A percentile compares a stretch with the other conserved stretches of the same genome.
Conservation (phyloP, 108 stramenopile species). For the Conticribra guillardii region DNA sequence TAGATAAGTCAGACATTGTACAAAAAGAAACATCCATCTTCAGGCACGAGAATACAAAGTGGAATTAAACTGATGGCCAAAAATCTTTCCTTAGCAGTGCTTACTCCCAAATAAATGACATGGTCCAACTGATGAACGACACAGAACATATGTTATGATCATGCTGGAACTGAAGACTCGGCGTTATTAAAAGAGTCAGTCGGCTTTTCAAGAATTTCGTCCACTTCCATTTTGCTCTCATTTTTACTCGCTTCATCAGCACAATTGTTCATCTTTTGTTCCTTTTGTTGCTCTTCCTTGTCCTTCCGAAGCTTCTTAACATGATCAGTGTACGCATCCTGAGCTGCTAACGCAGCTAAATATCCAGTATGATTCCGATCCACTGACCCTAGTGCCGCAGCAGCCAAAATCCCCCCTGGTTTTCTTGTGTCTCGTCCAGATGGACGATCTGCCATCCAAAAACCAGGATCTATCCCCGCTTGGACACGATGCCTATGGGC, state of each 20-base stretch:
- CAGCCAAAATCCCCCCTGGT: constrained; percentile 40
- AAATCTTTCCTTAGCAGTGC: no score
- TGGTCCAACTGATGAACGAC: no score
- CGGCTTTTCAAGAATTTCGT: no score
- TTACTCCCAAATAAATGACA: no score
- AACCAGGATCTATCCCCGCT: constrained; percentile 81
- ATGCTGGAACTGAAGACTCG: no score
- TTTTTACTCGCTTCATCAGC: not conserved
- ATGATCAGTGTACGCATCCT: constrained; percentile 62
- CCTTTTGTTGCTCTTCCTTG: not conserved
- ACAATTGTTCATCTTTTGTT: constrained; percentile 6
- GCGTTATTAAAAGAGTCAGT: no score
- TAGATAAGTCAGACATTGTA: no score
- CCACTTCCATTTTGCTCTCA: not conserved
- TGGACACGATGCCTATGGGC: constrained; percentile 58
- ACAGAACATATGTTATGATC: no score
- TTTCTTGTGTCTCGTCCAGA: no score
- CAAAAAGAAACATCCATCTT: no score
- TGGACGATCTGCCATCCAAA: constrained; percentile 51
- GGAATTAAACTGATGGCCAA: no score
- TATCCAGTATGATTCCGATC: constrained; percentile 26
- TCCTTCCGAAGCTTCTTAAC: constrained; percentile 20
- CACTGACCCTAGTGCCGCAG: constrained; percentile 42
- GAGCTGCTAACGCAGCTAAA: constrained; percentile 61
- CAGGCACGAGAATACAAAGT: no score